phyloP scores from a whole-genome alignment of 768 basidiomycete species.

The Psilocybe cubensis region DNA sequence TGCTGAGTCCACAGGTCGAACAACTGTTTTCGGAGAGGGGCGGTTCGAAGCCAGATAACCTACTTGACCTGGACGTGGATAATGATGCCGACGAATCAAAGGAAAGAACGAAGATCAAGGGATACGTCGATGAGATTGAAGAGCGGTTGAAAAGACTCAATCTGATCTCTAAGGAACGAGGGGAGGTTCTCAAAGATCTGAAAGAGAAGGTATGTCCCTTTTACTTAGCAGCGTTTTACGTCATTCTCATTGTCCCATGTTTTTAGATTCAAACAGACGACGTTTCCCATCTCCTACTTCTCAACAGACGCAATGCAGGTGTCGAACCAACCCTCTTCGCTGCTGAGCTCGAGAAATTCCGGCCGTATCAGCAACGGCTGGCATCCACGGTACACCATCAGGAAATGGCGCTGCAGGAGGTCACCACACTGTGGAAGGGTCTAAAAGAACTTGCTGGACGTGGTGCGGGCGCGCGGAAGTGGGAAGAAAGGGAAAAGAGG shows the following conservation, averaged over 20 bases:
- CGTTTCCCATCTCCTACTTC: conserved; percentile 90
- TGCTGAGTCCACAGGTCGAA: conserved; percentile 65
- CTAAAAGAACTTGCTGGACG: conserved; percentile 76
- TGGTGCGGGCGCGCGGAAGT: conserved; percentile 75
- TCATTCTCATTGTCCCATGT: neutral
- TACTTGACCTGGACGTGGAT: conserved; percentile 72
- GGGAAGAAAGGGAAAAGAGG: conserved; percentile 80
- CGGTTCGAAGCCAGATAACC: conserved; percentile 38
- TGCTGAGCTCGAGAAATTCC: conserved; percentile 94
- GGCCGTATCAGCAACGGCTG: conserved; percentile 85
- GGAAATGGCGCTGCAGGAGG: conserved; percentile 71
- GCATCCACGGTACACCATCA: conserved; percentile 80
- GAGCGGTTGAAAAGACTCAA: conserved; percentile 76
- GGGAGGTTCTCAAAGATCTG: conserved; percentile 87
- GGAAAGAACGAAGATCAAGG: conserved; percentile 69
- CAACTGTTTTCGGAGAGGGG: conserved; percentile 61
- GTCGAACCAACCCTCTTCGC: conserved; percentile 91
- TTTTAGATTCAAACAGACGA: conserved; percentile 91
- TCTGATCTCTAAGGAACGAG: conserved; percentile 85
- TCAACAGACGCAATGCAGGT: conserved; percentile 83
- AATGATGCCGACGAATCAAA: conserved; percentile 64
- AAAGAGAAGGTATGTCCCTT: conserved; percentile 81
- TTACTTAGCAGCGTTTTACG: neutral
- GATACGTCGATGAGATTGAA: conserved; percentile 74
- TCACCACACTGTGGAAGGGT: conserved; percentile 72